phyloP scores from a whole-genome alignment of 805 yeast genomes.

The Lachancea meyersii region DNA sequence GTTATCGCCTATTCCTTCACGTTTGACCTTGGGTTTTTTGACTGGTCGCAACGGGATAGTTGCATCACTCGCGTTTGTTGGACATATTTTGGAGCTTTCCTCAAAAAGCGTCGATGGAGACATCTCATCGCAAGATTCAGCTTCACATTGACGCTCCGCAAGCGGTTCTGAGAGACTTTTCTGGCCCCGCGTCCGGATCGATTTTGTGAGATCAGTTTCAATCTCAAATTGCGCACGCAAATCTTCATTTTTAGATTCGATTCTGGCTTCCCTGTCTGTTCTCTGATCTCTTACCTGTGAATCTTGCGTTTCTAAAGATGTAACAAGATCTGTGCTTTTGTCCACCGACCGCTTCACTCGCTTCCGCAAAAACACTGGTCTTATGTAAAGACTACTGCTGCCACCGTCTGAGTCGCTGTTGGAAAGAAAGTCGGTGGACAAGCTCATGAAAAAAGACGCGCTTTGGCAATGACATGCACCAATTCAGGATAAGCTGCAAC shows the following conservation, averaged over 20 bases:
- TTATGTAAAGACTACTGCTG: not conserved
- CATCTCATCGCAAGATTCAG: too few species aligned
- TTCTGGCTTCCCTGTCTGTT: not conserved
- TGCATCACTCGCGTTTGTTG: too few species aligned
- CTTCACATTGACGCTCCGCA: too few species aligned
- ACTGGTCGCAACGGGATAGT: too few species aligned
- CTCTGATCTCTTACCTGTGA: not conserved
- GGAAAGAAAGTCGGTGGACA: constrained; percentile 2
- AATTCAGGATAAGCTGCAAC: not conserved
- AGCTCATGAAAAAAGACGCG: constrained; percentile 4
- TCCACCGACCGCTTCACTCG: not conserved
- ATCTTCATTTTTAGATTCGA: too few species aligned
- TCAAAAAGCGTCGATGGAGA: too few species aligned
- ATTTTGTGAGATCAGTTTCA: too few species aligned
- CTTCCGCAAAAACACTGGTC: constrained; percentile 1
- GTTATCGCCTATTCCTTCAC: not conserved
- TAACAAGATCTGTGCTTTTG: not conserved
- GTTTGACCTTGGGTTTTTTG: not conserved
- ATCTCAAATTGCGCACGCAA: too few species aligned
- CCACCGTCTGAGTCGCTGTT: constrained; percentile 4
- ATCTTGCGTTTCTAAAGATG: too few species aligned
- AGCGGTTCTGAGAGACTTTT: too few species aligned
- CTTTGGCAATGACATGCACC: not conserved
- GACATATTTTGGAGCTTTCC: too few species aligned
- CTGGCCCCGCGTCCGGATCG: not conserved